A percentile compares a stretch with the other conserved stretches of the same genome.
Evolutionary conservation across 495 filamentous ascomycete species (phyloP).

Genomic region (Aspergillus baeticus): DNA sequence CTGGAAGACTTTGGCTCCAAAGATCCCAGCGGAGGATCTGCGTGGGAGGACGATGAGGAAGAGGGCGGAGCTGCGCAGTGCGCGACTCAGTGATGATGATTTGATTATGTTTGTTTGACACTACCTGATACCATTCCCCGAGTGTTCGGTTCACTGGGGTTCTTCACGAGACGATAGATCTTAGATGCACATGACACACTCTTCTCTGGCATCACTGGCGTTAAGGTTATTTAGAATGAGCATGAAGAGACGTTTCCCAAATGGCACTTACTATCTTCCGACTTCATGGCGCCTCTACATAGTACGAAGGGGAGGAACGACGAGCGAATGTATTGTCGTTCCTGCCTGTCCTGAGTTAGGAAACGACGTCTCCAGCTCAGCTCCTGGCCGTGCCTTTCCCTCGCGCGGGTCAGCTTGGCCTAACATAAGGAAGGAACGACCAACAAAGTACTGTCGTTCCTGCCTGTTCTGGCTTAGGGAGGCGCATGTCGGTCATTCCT

Average conservation of each 20-base stretch:
- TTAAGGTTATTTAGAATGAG: conserved; percentile 2
- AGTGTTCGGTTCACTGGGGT: conserved; percentile 12
- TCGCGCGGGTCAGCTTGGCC: too few species aligned
- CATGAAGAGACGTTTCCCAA: not conserved
- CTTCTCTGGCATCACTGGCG: conserved; percentile 24
- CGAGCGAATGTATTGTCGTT: conserved; percentile 8
- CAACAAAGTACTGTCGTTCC: too few species aligned
- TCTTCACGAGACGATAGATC: conserved; percentile 20
- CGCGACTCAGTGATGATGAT: conserved; percentile 69
- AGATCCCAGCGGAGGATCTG: conserved; percentile 68
- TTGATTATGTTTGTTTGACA: conserved; percentile 4
- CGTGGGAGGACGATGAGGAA: conserved; percentile 81
- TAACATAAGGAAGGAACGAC: too few species aligned
- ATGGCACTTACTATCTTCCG: not conserved
- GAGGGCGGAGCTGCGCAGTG: conserved; percentile 68
- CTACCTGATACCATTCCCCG: conserved; percentile 5
- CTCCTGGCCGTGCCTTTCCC: not conserved
- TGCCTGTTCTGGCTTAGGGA: too few species aligned
- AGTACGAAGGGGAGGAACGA: conserved; percentile 14
- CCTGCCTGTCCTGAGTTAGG: too few species aligned
- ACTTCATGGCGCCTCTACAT: conserved; percentile 22
- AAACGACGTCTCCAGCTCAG: conserved; percentile 35
- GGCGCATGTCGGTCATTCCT: too few species aligned
- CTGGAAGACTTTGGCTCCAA: conserved; percentile 76
- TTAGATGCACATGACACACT: conserved; percentile 15